phyloP scores from a whole-genome alignment of 805 yeast genomes.

The Saccharomycopsis babjevae region DNA sequence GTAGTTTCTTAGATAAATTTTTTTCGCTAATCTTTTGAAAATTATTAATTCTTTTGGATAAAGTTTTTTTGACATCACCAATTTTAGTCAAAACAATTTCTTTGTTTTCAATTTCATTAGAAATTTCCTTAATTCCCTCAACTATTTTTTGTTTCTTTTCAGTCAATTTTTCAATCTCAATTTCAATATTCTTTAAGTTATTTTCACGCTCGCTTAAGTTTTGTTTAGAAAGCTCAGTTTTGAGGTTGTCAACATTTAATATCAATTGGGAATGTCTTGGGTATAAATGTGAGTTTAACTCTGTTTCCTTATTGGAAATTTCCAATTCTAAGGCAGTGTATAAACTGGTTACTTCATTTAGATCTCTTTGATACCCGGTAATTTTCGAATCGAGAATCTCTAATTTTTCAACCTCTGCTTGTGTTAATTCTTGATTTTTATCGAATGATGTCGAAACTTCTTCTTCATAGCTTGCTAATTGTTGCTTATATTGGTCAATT shows the following conservation, averaged over 20 bases:
- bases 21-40: conserved; percentile 58
- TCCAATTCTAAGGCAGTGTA: conserved; percentile 38
- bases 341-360: conserved; percentile 31
- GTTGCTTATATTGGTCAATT: conserved; percentile 29
- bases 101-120: conserved; percentile 24
- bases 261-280: conserved; percentile 39
- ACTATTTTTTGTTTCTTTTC: conserved; percentile 24
- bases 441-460: conserved; percentile 50
- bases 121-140: conserved; percentile 25
- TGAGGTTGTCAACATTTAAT: conserved; percentile 19
- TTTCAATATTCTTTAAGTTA: conserved; percentile 19
- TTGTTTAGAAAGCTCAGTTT: conserved; percentile 18
- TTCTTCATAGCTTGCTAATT: conserved; percentile 31
- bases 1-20: conserved; percentile 48
- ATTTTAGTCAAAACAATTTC: conserved; percentile 20
- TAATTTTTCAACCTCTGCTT: conserved; percentile 38
- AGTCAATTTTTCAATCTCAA: conserved; percentile 23
- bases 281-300: conserved; percentile 44
- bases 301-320: conserved; percentile 40
- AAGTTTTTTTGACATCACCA: conserved; percentile 11
- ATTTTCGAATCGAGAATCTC: conserved; percentile 28
- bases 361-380: conserved; percentile 29
- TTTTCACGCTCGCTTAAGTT: conserved; percentile 19
- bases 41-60: conserved; percentile 40
- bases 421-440: conserved; percentile 32